These are phyloP conservation scores for Laburnicola sp. DNA, from an alignment of 2,329 filamentous ascomycete species.

Conservation along the genomic window DNA sequence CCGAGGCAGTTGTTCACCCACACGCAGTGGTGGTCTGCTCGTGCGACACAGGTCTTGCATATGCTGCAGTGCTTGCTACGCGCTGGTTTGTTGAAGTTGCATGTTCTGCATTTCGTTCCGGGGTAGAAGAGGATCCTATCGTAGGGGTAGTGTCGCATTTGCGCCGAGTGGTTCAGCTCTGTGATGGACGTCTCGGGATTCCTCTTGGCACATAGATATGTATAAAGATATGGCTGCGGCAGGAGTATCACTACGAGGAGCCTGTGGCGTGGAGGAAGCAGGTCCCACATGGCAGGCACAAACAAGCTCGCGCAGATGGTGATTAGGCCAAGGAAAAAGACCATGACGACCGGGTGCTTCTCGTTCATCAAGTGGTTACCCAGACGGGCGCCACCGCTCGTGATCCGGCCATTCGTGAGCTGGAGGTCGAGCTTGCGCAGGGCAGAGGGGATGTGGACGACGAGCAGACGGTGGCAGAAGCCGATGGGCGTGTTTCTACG, in stretches of 20 bases:
- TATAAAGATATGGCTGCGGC: conserved; percentile 74
- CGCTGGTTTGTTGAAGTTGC: conserved; percentile 79
- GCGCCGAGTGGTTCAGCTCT: conserved; percentile 65
- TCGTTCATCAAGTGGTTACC: conserved; percentile 79
- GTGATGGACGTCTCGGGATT: conserved; percentile 75
- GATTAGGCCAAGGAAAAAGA: conserved; percentile 82
- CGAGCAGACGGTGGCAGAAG: conserved; percentile 74
- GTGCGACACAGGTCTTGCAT: conserved; percentile 83
- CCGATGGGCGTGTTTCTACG: conserved; percentile 84
- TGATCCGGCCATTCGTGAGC: conserved; percentile 71
- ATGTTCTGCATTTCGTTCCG: conserved; percentile 74
- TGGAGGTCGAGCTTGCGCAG: conserved; percentile 67
- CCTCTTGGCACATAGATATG: conserved; percentile 73
- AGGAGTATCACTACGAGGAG: conserved; percentile 62
- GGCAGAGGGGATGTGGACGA: conserved; percentile 70
- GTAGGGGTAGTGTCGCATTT: conserved; percentile 86
- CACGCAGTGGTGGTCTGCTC: conserved; percentile 91
- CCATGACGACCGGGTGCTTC: conserved; percentile 85
- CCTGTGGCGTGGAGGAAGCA: conserved; percentile 61
- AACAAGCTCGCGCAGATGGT: conserved; percentile 71
- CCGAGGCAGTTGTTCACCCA: conserved; percentile 98
- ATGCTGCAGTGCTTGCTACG: conserved; percentile 93
- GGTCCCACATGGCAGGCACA: conserved; percentile 71
- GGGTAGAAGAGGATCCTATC: conserved; percentile 90
- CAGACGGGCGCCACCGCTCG: conserved; percentile 60